Percentiles rank a stretch among this genome's conserved stretches.
Conservation (phyloP, 2,329 filamentous ascomycete genomes). For the Hymenoscyphus scutula region DNA sequence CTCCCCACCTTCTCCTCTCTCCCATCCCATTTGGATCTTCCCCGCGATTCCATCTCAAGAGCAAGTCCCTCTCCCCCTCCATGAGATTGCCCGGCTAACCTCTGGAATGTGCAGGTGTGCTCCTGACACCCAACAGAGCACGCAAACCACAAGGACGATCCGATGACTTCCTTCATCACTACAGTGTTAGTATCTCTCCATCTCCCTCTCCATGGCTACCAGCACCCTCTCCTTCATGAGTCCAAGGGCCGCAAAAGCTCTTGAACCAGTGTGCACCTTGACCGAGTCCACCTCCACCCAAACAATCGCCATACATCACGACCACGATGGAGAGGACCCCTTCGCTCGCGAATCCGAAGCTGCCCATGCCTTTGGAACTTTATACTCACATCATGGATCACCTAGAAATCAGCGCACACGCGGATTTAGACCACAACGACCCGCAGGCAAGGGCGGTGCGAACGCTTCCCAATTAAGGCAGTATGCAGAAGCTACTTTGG, state of each 20-base stretch:
- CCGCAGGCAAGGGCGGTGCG: conserved; percentile 75
- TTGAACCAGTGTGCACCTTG: conserved; percentile 30
- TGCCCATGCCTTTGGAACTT: conserved; percentile 34
- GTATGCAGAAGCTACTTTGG: conserved; percentile 95
- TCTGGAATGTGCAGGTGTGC: conserved; percentile 27
- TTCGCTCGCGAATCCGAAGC: conserved; percentile 43
- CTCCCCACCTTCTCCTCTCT: background rate
- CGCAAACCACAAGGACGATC: conserved; percentile 31
- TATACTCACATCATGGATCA: conserved; percentile 36
- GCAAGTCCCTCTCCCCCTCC: background rate
- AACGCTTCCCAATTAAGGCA: conserved; percentile 80
- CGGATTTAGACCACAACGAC: conserved; percentile 84
- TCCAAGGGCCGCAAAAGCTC: conserved; percentile 20
- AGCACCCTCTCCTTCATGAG: conserved; percentile 39
- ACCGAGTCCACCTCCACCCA: conserved; percentile 34
- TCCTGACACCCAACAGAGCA: conserved; percentile 5
- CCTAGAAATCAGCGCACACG: conserved; percentile 79
- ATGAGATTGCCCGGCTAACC: conserved; percentile 31
- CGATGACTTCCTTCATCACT: conserved; percentile 76
- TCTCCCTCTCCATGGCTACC: conserved; percentile 33
- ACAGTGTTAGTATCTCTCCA: conserved; percentile 68
- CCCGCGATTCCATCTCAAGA: conserved; percentile 6
- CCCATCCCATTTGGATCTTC: background rate
- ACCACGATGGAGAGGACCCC: conserved; percentile 17
- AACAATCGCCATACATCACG: conserved; percentile 20